Conservation (phyloP, 805 yeast species). For the Ogataea parapolymorpha region DNA sequence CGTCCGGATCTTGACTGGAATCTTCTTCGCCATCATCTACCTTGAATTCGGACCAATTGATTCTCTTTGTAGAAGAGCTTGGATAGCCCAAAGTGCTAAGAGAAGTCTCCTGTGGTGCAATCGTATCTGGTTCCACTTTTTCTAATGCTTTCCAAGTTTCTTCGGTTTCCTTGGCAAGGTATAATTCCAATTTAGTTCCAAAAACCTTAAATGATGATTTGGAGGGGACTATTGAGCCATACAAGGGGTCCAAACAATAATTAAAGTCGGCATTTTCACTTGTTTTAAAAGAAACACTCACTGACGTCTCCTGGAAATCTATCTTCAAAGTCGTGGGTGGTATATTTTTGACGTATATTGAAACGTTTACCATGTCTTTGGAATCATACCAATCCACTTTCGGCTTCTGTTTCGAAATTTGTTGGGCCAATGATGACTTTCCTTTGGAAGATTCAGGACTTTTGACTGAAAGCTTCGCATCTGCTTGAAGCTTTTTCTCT, state of each 20-base stretch:
- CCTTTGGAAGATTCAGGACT: background rate
- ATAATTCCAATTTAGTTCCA: constrained; percentile 72
- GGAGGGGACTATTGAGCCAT: constrained; percentile 45
- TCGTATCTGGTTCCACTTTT: constrained; percentile 21
- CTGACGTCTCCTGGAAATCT: constrained; percentile 34
- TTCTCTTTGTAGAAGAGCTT: constrained; percentile 55
- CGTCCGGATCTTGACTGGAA: constrained; percentile 48
- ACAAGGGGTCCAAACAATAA: constrained; percentile 54
- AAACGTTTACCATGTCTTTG: constrained; percentile 50
- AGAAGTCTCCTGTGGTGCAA: constrained; percentile 4
- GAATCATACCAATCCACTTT: constrained; percentile 77
- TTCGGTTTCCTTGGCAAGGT: constrained; percentile 44
- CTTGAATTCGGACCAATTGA: constrained; percentile 65
- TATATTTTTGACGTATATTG: constrained; percentile 68
- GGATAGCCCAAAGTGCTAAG: constrained; percentile 47
- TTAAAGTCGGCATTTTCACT: constrained; percentile 46
- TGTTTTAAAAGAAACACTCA: constrained; percentile 46
- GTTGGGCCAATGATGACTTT: background rate
- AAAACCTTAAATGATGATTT: constrained; percentile 49
- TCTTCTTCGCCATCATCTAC: constrained; percentile 40
- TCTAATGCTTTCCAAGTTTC: constrained; percentile 57
- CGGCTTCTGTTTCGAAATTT: constrained; percentile 18
- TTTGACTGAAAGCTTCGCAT: constrained; percentile 1
- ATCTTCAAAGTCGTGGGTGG: constrained; percentile 47
- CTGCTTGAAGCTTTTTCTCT: constrained; percentile 31